A percentile compares a stretch with the other conserved stretches of the same genome.
Evolutionary conservation across 2,329 filamentous ascomycete species (phyloP).

Genomic region (Zopfia rhizophila): DNA sequence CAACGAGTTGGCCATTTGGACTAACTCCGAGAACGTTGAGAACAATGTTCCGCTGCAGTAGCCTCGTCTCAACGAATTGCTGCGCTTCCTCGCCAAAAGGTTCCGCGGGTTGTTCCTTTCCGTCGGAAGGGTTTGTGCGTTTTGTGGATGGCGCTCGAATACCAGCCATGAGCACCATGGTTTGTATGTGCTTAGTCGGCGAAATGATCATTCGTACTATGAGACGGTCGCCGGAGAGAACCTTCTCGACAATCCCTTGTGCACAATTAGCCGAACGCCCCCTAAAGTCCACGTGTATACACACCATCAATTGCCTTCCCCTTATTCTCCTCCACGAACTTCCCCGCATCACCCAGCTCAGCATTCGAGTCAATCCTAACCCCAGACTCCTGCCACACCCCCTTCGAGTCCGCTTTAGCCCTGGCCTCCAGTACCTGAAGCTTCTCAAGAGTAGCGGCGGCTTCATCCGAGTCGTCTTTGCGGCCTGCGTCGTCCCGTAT

Average conservation of each 20-base stretch:
- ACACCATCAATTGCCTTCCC: conserved; percentile 80
- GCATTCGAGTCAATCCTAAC: conserved; percentile 79
- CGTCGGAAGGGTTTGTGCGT: conserved; percentile 79
- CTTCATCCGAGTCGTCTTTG: conserved; percentile 86
- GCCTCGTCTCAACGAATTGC: conserved; percentile 83
- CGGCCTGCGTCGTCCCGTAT: conserved; percentile 93
- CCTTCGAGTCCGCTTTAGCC: conserved; percentile 81
- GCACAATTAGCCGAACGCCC: conserved; percentile 24
- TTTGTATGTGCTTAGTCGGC: conserved; percentile 86
- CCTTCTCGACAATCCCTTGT: conserved; percentile 80
- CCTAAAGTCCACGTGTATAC: conserved; percentile 8
- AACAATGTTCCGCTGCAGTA: conserved; percentile 87
- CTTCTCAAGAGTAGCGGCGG: conserved; percentile 75
- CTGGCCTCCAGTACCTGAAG: conserved; percentile 80
- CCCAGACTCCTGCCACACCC: conserved; percentile 78
- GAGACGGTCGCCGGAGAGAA: conserved; percentile 89
- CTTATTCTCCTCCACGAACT: conserved; percentile 84
- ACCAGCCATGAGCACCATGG: conserved; percentile 88
- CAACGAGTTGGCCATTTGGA: conserved; percentile 91
- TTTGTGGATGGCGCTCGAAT: conserved; percentile 91
- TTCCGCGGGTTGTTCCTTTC: conserved; percentile 84
- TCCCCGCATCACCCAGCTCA: conserved; percentile 79
- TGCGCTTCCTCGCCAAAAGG: conserved; percentile 90
- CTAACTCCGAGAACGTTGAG: conserved; percentile 86
- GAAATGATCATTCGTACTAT: conserved; percentile 83